A percentile compares a stretch with the other conserved stretches of the same genome.
These are phyloP conservation scores for Naganishia onofrii DNA, from an alignment of 768 basidiomycete genomes.

Conservation along the genomic window DNA sequence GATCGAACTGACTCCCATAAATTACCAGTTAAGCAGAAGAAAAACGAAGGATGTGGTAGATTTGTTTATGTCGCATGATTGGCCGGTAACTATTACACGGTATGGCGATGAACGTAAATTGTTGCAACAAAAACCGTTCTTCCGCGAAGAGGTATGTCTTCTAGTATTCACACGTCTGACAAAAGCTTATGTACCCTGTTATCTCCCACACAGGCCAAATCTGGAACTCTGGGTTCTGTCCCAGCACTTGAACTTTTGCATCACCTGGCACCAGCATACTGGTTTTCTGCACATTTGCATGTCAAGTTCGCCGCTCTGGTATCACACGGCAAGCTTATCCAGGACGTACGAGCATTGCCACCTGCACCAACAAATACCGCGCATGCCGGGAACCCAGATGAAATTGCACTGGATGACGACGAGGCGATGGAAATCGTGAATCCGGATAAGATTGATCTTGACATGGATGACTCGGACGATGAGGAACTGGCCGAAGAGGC, in stretches of 20 bases:
- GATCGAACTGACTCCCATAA: constrained; percentile 57
- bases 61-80: constrained; percentile 93
- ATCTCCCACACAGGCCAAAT: constrained; percentile 54
- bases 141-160: constrained; percentile 61
- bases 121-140: constrained; percentile 72
- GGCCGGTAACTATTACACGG: constrained; percentile 82
- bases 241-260: constrained; percentile 74
- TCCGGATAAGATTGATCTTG: constrained; percentile 31
- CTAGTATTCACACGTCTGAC: neutral
- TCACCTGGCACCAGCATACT: constrained; percentile 73
- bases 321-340: constrained; percentile 36
- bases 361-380: constrained; percentile 41
- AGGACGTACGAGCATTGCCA: neutral
- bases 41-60: constrained; percentile 38
- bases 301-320: constrained; percentile 72
- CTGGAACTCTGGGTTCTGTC: constrained; percentile 75
- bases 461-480: constrained; percentile 33
- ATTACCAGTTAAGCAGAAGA: neutral
- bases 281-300: constrained; percentile 92
- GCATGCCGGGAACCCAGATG: constrained; percentile 52
- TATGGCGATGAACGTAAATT: constrained; percentile 69
- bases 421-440: constrained; percentile 12
- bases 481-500: constrained; percentile 27
- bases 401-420: constrained; percentile 44
- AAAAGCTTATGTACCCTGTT: neutral